Conservation (phyloP, 169 alveolate species). For the Theileria luwenshuni region DNA sequence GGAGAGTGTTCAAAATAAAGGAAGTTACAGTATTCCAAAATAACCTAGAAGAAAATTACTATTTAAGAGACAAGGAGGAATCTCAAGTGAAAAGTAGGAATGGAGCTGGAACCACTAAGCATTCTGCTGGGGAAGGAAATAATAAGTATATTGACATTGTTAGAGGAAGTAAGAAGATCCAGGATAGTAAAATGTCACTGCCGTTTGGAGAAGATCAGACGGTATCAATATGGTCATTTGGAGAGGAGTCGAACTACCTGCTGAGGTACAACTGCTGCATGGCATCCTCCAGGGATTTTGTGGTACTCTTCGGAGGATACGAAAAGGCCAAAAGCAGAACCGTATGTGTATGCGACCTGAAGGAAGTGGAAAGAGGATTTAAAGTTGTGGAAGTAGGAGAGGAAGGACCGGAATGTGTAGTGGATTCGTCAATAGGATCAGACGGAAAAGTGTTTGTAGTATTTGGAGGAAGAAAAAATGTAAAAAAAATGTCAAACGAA, state of each 20-base stretch:
- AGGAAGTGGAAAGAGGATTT: conserved; percentile 11
- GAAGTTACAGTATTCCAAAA: not conserved
- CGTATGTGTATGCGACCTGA: conserved; percentile 18
- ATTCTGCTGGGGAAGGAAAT: too few relatives aligned
- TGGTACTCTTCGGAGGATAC: conserved; percentile 33
- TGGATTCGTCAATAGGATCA: conserved; percentile 11
- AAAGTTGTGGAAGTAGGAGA: not conserved
- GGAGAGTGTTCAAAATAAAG: not conserved
- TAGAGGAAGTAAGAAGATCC: not conserved
- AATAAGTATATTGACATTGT: not conserved
- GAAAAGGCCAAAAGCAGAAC: conserved; percentile 12
- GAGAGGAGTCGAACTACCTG: conserved; percentile 7
- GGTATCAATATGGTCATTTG: not conserved
- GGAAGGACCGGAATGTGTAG: conserved; percentile 10
- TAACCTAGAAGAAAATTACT: too few relatives aligned
- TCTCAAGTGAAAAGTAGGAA: too few relatives aligned
- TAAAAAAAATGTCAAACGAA: conserved; percentile 11
- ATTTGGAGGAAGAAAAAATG: conserved; percentile 20
- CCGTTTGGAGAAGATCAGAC: not conserved
- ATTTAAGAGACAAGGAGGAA: too few relatives aligned
- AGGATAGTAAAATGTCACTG: not conserved
- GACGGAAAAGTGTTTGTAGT: conserved; percentile 21
- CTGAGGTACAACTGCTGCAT: conserved; percentile 5
- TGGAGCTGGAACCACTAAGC: too few relatives aligned
- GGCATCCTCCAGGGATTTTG: not conserved